Percentiles rank a stretch among this genome's conserved stretches.
phyloP scores from a whole-genome alignment of 1,284 basidiomycete species.

The Heterobasidion annosum region DNA sequence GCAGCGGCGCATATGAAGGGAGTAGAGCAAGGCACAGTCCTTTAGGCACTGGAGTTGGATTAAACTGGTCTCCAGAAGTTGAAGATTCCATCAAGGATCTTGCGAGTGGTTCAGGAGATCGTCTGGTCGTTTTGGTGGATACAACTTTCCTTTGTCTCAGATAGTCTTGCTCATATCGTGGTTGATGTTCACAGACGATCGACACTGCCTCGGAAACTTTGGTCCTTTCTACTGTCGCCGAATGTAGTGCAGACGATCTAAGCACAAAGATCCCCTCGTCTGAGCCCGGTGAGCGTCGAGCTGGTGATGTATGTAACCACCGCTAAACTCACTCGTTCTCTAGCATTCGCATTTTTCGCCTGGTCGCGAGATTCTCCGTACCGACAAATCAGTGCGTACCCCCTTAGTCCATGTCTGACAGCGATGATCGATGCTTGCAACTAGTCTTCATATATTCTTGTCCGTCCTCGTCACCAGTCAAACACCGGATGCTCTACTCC shows the following conservation, averaged over 20 bases:
- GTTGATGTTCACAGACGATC: constrained; percentile 40
- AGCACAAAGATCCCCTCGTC: constrained; percentile 39
- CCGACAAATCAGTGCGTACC: constrained; percentile 32
- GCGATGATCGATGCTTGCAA: constrained; percentile 5
- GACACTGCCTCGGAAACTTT: constrained; percentile 52
- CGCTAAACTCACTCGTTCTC: constrained; percentile 13
- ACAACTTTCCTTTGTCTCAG: background rate
- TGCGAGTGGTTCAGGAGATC: constrained; percentile 35
- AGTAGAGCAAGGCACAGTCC: constrained; percentile 46
- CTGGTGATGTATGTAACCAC: background rate
- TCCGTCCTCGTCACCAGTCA: constrained; percentile 70
- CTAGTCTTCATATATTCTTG: constrained; percentile 88
- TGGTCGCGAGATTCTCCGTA: constrained; percentile 46
- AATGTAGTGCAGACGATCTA: constrained; percentile 34
- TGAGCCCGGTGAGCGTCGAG: constrained; percentile 34
- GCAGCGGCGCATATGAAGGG: constrained; percentile 42
- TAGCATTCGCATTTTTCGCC: constrained; percentile 68
- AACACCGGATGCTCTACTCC: constrained; percentile 82
- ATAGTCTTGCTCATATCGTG: background rate
- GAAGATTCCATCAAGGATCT: constrained; percentile 55
- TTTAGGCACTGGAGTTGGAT: constrained; percentile 46
- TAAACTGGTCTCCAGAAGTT: constrained; percentile 57
- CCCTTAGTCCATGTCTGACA: background rate
- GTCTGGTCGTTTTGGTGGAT: constrained; percentile 60
- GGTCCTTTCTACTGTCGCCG: constrained; percentile 28